phyloP scores from a whole-genome alignment of 2,329 filamentous ascomycete species.

The Pyrenophora seminiperda region DNA sequence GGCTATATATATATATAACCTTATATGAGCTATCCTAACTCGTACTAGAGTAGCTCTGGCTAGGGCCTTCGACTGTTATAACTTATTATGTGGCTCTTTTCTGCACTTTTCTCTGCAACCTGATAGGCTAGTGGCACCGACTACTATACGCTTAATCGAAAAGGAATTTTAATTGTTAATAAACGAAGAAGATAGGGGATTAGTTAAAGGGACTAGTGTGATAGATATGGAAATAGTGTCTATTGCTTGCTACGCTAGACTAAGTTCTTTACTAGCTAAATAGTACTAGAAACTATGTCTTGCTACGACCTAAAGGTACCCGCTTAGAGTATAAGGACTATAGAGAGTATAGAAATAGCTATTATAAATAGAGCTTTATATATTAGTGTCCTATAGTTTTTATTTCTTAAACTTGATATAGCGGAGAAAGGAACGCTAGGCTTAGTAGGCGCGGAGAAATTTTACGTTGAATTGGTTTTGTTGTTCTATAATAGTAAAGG shows the following conservation, averaged over 20 bases:
- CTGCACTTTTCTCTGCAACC: too few relatives aligned
- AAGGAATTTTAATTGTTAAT: too few relatives aligned
- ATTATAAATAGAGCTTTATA: conserved; percentile 3
- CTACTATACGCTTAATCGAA: too few relatives aligned
- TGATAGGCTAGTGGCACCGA: too few relatives aligned
- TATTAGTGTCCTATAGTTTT: conserved; percentile 3
- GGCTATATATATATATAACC: conserved; percentile 13
- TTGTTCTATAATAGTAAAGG: conserved; percentile 12
- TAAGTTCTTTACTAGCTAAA: conserved; percentile 2
- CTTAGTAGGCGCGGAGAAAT: conserved; percentile 9
- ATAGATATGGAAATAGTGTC: not conserved
- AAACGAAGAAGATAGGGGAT: not conserved
- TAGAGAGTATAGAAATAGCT: conserved; percentile 7
- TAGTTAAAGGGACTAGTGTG: not conserved
- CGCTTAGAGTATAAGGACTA: conserved; percentile 7
- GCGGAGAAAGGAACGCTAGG: conserved; percentile 10
- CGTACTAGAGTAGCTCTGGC: conserved; percentile 5
- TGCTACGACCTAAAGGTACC: conserved; percentile 3
- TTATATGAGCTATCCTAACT: conserved; percentile 12
- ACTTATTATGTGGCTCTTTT: not conserved
- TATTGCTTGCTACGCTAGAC: conserved; percentile 1
- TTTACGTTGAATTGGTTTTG: conserved; percentile 10
- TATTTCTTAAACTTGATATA: conserved; percentile 3
- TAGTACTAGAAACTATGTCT: conserved; percentile 3
- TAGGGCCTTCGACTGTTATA: conserved; percentile 4